Base-by-base conservation (phyloP, 1,284 basidiomycete species). In the Phlebopus sp. region DNA sequence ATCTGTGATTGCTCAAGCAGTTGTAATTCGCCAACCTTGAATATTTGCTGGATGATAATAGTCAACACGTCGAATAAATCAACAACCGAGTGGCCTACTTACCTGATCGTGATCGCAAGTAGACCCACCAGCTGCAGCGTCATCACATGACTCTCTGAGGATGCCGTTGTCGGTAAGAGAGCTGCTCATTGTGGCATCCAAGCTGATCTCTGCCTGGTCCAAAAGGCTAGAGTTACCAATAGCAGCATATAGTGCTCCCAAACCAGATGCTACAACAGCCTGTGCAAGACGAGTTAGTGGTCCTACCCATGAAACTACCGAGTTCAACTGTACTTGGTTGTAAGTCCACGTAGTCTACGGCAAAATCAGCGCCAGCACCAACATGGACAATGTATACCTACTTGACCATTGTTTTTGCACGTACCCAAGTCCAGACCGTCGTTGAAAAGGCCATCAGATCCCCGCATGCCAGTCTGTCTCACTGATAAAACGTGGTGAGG, bases 261-360 rank as follows among this genome's bases (percentile, higher is more conserved):
- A 66, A 15, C 76, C 78, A 34, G 76, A 77, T 17, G 76, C 77
- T 37, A 80, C 70, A 41, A 80, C 76, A 7, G 74, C 77, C 70
- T 77, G 40, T 44, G 23, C 32, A 29, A 11, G 13, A 11, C 14
- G 19, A 4, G 21, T 14, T 6, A 15, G 42, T 34, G 44, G 50
- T 29, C 3, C 18, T 17, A 5, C 11, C 13, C 8, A 32, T 8
- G 6, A 19, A 8, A 15, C 14, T 25, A 11, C 32, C 9, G 27
- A 29, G 27, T 2, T 11, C 27, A 5, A 14, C 42, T 55, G 4
- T 51, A 74, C 76, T 57, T 79, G 76, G 46, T 81, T 79, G 55
- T 79, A 79, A 0, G 70, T 78, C 79, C 78, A 79, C 3, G 76
- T 72, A 4, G 75, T 78, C 72, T 78, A 35, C 18, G 41, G 25